Conservation (phyloP, 257 asterid species). For the Henckelia pumila region DNA sequence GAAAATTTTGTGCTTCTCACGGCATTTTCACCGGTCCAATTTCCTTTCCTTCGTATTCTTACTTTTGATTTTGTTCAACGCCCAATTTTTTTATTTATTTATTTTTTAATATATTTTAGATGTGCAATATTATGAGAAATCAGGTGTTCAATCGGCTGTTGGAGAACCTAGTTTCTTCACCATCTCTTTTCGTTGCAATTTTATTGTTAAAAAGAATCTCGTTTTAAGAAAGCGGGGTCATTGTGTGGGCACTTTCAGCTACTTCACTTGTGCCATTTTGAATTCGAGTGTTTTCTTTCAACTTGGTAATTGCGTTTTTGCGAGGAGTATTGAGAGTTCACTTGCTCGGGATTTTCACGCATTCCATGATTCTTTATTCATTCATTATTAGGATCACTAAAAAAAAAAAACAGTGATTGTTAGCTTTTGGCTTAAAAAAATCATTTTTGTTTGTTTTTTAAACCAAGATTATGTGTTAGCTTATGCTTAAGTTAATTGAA, state of each 20-base stretch:
- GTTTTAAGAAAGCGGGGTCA: not conserved
- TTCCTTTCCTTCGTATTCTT: constrained; percentile 1
- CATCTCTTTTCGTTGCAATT: not conserved
- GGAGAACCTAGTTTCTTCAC: not conserved
- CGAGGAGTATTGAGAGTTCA: not conserved
- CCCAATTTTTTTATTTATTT: not conserved
- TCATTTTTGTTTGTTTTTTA: too few species aligned
- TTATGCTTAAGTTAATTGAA: too few species aligned
- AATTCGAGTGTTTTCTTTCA: not conserved
- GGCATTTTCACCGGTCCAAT: constrained; percentile 64
- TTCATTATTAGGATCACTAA: too few species aligned
- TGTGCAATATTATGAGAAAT: not conserved
- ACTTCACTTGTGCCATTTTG: not conserved
- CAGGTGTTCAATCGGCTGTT: not conserved
- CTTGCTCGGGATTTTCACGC: not conserved
- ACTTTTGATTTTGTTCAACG: not conserved
- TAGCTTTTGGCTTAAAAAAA: too few species aligned
- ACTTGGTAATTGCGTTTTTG: not conserved
- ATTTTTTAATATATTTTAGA: not conserved
- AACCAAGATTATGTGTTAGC: too few species aligned
- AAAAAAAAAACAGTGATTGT: too few species aligned
- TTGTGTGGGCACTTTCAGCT: constrained; percentile 13
- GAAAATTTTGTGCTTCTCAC: constrained; percentile 62
- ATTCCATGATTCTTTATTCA: not conserved
- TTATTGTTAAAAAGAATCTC: not conserved